Evolutionary conservation across 768 basidiomycete species (phyloP), one percentile per base, ranked within the genome.

Genomic region (Terana coerulea): DNA sequence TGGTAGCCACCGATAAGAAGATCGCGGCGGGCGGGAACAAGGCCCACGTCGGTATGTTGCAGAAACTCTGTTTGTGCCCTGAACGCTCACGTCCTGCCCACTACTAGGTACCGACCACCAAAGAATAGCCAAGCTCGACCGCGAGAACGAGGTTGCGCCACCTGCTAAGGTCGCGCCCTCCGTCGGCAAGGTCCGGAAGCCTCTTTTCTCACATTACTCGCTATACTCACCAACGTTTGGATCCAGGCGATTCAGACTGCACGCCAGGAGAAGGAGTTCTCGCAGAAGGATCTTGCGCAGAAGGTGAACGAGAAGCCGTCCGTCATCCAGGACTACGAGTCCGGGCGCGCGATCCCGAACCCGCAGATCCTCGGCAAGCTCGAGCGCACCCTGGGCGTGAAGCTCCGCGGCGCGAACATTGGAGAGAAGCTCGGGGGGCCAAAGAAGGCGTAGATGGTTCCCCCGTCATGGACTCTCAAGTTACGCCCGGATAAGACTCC

Each of bases 251-350:
- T 98, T 58, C 84, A 89, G 67, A 74, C 77, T 14, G 90, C 83
- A 36, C 88, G 95, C 51, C 72, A 78, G 72, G 91, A 85, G 22
- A 78, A 84, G 66, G 78, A 86, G 59, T 64, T 94, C 46, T 86
- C 92, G 9, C 95, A 98, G 70, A 95, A 95, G 71, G 93, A 95
- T 43, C 72, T 95, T 33, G 95, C 94, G 10, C 84, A 86, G 64
- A 91, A 91, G 75, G 82, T 94, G 62, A 98, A 97, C 67, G 92
- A 94, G 73, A 95, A 94, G 69, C 90, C 88, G 26, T 86, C 87
- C 42, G 75, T 93, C 45, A 72, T 92, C 30, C 88, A 91, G 67
- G 93, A 94, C 60, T 92, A 95, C 66, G 94, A 97, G 69, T 78
- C 86, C 3, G 85, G 91, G 50, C 86, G 81, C 69, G 94, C 93